Evolutionary conservation across 257 asterid genomes (phyloP).

Genomic region (Salvia miltiorrhiza): DNA sequence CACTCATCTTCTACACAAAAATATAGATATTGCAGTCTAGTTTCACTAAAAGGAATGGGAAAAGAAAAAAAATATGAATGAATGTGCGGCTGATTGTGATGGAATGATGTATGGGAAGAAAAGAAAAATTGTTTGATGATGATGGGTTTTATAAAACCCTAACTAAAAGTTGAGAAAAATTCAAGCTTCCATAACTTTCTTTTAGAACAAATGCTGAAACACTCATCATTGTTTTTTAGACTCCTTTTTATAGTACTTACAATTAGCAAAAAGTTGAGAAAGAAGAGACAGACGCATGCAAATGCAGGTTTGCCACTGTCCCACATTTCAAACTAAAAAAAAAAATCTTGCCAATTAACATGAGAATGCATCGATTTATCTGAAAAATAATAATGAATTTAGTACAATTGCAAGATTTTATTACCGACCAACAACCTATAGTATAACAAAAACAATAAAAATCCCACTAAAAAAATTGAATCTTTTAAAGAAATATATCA

Average conservation of each 20-base stretch:
- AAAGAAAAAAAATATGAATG: no score
- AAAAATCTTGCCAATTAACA: no score
- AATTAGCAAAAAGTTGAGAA: conserved; percentile 19
- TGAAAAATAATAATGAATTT: background rate
- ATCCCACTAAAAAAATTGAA: background rate
- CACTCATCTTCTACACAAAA: no score
- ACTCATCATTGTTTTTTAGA: conserved; percentile 36
- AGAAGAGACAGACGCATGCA: conserved; percentile 31
- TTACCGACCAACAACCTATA: conserved; percentile 2
- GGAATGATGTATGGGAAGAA: no score
- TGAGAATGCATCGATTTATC: background rate
- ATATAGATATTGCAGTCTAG: no score
- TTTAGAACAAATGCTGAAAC: conserved; percentile 7
- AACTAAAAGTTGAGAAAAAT: no score
- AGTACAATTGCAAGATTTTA: background rate
- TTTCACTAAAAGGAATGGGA: no score
- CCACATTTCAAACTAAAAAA: background rate
- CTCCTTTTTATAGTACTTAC: conserved; percentile 26
- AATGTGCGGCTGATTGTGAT: no score
- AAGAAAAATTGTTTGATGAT: no score
- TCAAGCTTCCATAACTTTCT: conserved; percentile 33
- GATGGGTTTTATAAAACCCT: no score
- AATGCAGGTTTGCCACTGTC: conserved; percentile 20
- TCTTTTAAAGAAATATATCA: background rate
- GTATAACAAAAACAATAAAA: background rate